A percentile compares a stretch with the other conserved stretches of the same genome.
Conservation (phyloP, 2,329 filamentous ascomycete species). For the Botrytis cinerea region DNA sequence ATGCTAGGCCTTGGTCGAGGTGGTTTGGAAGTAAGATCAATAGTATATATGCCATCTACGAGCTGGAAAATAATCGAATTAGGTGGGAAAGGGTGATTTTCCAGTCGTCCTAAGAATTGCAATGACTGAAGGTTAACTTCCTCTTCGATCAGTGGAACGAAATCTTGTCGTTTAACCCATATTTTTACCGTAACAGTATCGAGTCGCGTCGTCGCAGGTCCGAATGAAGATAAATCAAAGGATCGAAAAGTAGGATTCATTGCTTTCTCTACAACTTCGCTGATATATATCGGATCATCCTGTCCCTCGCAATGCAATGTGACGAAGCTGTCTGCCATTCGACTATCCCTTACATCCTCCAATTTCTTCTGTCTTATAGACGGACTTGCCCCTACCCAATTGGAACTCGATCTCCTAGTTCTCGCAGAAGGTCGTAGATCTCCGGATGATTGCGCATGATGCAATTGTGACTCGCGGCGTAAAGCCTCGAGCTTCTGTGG, state of each 20-base stretch:
- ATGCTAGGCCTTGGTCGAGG: constrained; percentile 53
- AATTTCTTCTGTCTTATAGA: constrained; percentile 70
- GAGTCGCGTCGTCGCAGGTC: constrained; percentile 64
- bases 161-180: constrained; percentile 65
- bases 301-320: constrained; percentile 70
- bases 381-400: constrained; percentile 62
- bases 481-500: constrained; percentile 62
- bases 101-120: constrained; percentile 75
- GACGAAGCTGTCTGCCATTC: constrained; percentile 87
- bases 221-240: constrained; percentile 71
- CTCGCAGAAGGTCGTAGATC: constrained; percentile 47
- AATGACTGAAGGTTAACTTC: constrained; percentile 68
- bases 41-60: constrained; percentile 81
- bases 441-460: constrained; percentile 58
- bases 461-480: constrained; percentile 52
- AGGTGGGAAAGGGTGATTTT: constrained; percentile 69
- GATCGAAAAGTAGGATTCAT: constrained; percentile 90
- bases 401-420: constrained; percentile 59
- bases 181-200: constrained; percentile 68
- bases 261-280: constrained; percentile 75
- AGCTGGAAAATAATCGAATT: constrained; percentile 88
- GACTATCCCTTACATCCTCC: constrained; percentile 68
- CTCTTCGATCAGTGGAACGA: constrained; percentile 71
- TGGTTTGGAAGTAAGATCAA: constrained; percentile 60
- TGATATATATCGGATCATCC: constrained; percentile 82